These are phyloP conservation scores for Paramecium pentaurelia DNA, from an alignment of 73 alveolate genomes.

Conservation along the genomic window DNA sequence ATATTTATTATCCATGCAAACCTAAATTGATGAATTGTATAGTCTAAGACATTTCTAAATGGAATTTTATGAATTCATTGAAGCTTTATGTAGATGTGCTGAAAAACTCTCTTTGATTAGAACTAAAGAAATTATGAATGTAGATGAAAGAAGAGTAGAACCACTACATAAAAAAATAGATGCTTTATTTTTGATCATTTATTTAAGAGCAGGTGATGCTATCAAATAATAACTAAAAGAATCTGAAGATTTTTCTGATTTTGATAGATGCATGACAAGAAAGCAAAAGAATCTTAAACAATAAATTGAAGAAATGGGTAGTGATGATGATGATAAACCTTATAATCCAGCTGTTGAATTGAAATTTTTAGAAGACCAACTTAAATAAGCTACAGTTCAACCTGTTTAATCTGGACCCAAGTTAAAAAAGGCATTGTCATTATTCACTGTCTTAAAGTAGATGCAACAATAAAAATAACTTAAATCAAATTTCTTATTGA, in stretches of 20 bases:
- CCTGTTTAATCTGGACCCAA: background rate
- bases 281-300: background rate
- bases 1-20: slow-evolving; percentile 61
- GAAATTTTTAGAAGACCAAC: background rate
- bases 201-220: slow-evolving; percentile 5
- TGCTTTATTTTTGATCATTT: background rate
- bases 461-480: background rate
- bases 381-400: background rate
- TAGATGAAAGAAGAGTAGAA: slow-evolving; percentile 3
- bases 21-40: slow-evolving; percentile 63
- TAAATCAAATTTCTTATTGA: background rate
- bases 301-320: slow-evolving; percentile 14
- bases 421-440: background rate
- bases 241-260: slow-evolving; percentile 25
- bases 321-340: slow-evolving; percentile 18
- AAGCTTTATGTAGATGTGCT: slow-evolving; percentile 73
- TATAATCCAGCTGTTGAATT: background rate
- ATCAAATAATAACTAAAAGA: background rate
- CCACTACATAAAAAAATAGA: slow-evolving; percentile 1
- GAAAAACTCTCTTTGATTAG: slow-evolving; percentile 55
- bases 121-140: background rate
- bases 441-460: background rate
- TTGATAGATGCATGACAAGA: slow-evolving; percentile 29
- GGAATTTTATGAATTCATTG: slow-evolving; percentile 67
- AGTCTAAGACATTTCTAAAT: slow-evolving; percentile 61